phyloP scores from a whole-genome alignment of 1,284 basidiomycete species.

The Limonomyces culmigenus region DNA sequence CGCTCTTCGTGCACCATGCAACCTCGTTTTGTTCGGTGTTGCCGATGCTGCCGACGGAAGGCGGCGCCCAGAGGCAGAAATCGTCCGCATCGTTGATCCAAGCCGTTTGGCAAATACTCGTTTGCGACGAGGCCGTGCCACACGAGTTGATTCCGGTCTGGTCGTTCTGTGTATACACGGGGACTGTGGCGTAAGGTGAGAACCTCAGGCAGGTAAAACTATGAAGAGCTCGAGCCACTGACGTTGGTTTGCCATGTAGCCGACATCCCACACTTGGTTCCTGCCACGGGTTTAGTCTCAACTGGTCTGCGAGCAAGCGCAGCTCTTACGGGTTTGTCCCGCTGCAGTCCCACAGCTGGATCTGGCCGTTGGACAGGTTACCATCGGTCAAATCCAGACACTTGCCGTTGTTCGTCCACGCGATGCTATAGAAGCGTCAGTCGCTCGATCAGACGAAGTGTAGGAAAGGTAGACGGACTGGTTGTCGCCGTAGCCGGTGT shows the following conservation, averaged over 20 bases:
- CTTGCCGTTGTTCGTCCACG: conserved; percentile 16
- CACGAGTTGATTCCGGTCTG: conserved; percentile 54
- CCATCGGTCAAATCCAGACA: conserved; percentile 29
- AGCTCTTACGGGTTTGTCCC: conserved; percentile 15
- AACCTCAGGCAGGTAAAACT: too few species aligned
- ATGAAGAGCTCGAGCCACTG: neutral
- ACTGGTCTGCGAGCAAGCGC: too few species aligned
- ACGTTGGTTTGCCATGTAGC: conserved; percentile 19
- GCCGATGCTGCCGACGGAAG: conserved; percentile 30
- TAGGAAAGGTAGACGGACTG: conserved; percentile 7
- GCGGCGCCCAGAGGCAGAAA: conserved; percentile 41
- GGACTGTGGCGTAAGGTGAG: conserved; percentile 33
- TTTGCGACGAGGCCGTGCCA: conserved; percentile 36
- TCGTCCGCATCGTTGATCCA: conserved; percentile 48
- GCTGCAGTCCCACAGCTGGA: conserved; percentile 28
- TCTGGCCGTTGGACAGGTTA: conserved; percentile 19
- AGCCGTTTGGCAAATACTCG: conserved; percentile 48
- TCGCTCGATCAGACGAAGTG: neutral
- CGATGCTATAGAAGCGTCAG: neutral
- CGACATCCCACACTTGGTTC: conserved; percentile 35
- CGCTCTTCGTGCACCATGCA: conserved; percentile 49
- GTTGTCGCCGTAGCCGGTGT: conserved; percentile 21
- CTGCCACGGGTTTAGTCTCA: too few species aligned
- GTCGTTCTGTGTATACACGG: conserved; percentile 31
- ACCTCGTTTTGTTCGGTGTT: conserved; percentile 41